Evolutionary conservation across 2,329 filamentous ascomycete genomes (phyloP).

Genomic region (Penicillium verrucosum): DNA sequence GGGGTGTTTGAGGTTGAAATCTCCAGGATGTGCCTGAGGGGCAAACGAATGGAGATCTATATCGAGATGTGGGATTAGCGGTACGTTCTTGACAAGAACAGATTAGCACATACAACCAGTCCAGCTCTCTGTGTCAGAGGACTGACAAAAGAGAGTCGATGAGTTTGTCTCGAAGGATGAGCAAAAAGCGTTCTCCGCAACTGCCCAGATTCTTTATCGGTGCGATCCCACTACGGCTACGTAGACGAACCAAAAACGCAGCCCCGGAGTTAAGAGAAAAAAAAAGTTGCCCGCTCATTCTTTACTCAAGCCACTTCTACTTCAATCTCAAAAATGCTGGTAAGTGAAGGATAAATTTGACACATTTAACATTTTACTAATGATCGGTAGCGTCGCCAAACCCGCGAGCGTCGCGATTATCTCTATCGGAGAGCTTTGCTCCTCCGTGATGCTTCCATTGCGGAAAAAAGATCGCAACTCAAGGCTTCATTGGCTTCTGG

Average conservation of each 20-base stretch:
- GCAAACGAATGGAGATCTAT: slow-evolving; percentile 27
- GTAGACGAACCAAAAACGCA: slow-evolving; percentile 26
- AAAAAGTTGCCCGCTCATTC: slow-evolving; percentile 35
- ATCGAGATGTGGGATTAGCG: slow-evolving; percentile 7
- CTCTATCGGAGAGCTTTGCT: slow-evolving; percentile 86
- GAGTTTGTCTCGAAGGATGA: slow-evolving; percentile 13
- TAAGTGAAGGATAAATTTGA: slow-evolving; percentile 15
- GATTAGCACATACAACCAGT: slow-evolving; percentile 18
- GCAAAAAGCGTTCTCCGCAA: slow-evolving; percentile 26
- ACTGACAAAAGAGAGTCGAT: slow-evolving; percentile 25
- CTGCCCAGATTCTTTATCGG: slow-evolving; percentile 26
- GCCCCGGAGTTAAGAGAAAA: slow-evolving; percentile 34
- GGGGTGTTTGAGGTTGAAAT: slow-evolving; percentile 9
- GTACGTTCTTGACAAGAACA: not conserved
- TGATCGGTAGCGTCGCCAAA: slow-evolving; percentile 61
- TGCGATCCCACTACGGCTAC: slow-evolving; percentile 34
- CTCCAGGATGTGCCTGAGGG: slow-evolving; percentile 31
- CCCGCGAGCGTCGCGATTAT: slow-evolving; percentile 77
- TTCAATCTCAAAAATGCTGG: slow-evolving; percentile 30
- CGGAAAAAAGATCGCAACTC: slow-evolving; percentile 83
- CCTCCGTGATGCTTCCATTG: slow-evolving; percentile 86
- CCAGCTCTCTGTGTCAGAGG: slow-evolving; percentile 23
- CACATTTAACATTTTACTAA: not conserved
- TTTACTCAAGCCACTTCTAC: slow-evolving; percentile 7
- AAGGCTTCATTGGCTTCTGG: slow-evolving; percentile 84